Base-by-base conservation (phyloP, 2,329 filamentous ascomycete genomes). In the Phyllosticta citriasiana region DNA sequence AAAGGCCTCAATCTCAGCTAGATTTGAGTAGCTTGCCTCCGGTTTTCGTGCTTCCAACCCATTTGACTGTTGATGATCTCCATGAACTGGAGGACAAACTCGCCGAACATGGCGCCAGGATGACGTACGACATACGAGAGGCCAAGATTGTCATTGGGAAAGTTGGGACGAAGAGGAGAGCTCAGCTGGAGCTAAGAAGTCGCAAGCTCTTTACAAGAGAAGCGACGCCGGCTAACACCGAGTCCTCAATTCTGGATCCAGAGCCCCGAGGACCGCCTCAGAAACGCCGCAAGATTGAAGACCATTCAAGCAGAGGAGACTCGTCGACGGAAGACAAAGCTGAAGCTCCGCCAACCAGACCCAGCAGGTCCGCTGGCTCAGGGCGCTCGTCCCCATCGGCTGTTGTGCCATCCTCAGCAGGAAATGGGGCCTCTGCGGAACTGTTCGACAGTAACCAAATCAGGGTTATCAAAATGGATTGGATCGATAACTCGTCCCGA, bases 71-170 rank as follows among this genome's bases (percentile, higher is more conserved):
- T 0, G 80, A 86, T 6, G 82, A 88, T 64, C 76, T 89, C 9
- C 82, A 86, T 57, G 73, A 80, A 33, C 71, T 90, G 14, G 87
- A 91, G 70, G 81, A 85, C 26, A 80, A 80, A 24, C 82, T 95
- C 9, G 77, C 81, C 3, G 69, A 72, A 6, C 72, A 75, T 59
- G 75, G 76, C 58, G 84, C 82, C 5, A 80, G 79, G 0, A 71
- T 94, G 59, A 92, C 89, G 0, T 86, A 87, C 62, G 83, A 93
- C 71, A 78, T 88, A 58, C 78, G 79, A 14, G 88, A 93, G 72
- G 91, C 91, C 0, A 79, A 82, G 4, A 73, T 97, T 2, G 79
- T 96, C 1, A 71, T 97, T 30, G 91, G 88, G 1, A 89, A 86
- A 65, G 80, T 96, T 35, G 79, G 80, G 0, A 86, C 84, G 60